These are phyloP conservation scores for Dipodascus geniculatus DNA, from an alignment of 805 yeast species.

Conservation along the genomic window DNA sequence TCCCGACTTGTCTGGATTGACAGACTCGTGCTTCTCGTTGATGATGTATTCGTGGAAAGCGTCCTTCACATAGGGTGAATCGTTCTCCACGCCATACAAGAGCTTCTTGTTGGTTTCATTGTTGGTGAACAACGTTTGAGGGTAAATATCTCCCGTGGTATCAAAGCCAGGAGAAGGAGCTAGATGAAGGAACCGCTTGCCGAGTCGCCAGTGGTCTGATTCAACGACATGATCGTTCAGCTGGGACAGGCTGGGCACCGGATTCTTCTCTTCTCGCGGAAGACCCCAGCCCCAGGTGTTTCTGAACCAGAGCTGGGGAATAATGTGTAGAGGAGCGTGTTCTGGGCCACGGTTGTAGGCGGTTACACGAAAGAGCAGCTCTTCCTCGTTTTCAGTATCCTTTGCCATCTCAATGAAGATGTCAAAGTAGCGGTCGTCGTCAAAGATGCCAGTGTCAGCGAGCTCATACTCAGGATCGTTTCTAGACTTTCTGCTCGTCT, in stretches of 20 bases:
- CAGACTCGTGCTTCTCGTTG: slow-evolving; percentile 43
- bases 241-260: slow-evolving; percentile 20
- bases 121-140: slow-evolving; percentile 71
- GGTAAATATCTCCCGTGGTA: slow-evolving; percentile 49
- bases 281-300: slow-evolving; percentile 93
- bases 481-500: slow-evolving; percentile 54
- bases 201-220: slow-evolving; percentile 58
- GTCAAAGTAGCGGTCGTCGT: slow-evolving; percentile 69
- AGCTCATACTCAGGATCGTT: slow-evolving; percentile 69
- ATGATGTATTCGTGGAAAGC: slow-evolving; percentile 82
- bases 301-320: slow-evolving; percentile 76
- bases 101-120: slow-evolving; percentile 71
- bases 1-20: slow-evolving; percentile 62
- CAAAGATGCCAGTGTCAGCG: slow-evolving; percentile 59
- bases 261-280: slow-evolving; percentile 33
- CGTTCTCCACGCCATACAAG: slow-evolving; percentile 47
- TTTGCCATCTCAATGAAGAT: slow-evolving; percentile 86
- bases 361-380: slow-evolving; percentile 68
- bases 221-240: slow-evolving; percentile 33
- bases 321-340: slow-evolving; percentile 77
- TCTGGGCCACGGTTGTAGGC: slow-evolving; percentile 76
- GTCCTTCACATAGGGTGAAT: slow-evolving; percentile 59
- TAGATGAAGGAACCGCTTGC: slow-evolving; percentile 51
- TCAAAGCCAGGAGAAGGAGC: slow-evolving; percentile 72
- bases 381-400: slow-evolving; percentile 69